These are phyloP conservation scores for Mycocentrospora acerina DNA, from an alignment of 2,329 filamentous ascomycete genomes.

Conservation along the genomic window DNA sequence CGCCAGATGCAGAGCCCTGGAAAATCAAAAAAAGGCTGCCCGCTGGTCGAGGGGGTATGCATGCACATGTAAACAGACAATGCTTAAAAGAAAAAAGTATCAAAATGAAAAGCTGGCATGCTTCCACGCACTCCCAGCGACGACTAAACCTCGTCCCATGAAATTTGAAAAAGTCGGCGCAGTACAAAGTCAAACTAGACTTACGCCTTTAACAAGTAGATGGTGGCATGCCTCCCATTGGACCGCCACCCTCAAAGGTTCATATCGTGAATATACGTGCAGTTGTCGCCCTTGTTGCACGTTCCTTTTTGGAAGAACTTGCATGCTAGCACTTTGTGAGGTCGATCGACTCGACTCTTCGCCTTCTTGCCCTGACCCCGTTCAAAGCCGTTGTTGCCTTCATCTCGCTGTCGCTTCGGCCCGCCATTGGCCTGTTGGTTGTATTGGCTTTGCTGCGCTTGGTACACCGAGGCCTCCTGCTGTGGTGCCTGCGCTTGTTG, in stretches of 20 bases:
- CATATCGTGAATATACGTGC: conserved; percentile 69
- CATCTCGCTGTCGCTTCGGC: conserved; percentile 40
- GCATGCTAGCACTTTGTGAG: conserved; percentile 55
- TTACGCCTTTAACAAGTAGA: background rate
- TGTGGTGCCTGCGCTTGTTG: conserved; percentile 18
- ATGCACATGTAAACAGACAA: conserved; percentile 14
- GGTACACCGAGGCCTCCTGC: conserved; percentile 13
- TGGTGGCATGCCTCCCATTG: background rate
- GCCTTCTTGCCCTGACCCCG: conserved; percentile 56
- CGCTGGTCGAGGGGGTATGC: conserved; percentile 21
- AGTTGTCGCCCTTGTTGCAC: conserved; percentile 71
- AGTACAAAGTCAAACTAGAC: background rate
- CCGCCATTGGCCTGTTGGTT: conserved; percentile 33
- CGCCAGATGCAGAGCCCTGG: conserved; percentile 18
- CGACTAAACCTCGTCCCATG: background rate
- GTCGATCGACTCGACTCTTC: conserved; percentile 26
- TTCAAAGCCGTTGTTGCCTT: conserved; percentile 24
- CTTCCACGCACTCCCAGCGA: too few relatives aligned
- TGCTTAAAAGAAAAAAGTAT: conserved; percentile 7
- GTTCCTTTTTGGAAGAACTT: conserved; percentile 70
- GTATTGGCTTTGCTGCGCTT: conserved; percentile 19
- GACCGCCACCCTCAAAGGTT: conserved; percentile 12
- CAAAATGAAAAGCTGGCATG: conserved; percentile 8
- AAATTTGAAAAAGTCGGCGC: background rate
- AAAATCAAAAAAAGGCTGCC: conserved; percentile 5